Conservation (phyloP, 2,329 filamentous ascomycete genomes). For the Aspergillus quadricinctus region DNA sequence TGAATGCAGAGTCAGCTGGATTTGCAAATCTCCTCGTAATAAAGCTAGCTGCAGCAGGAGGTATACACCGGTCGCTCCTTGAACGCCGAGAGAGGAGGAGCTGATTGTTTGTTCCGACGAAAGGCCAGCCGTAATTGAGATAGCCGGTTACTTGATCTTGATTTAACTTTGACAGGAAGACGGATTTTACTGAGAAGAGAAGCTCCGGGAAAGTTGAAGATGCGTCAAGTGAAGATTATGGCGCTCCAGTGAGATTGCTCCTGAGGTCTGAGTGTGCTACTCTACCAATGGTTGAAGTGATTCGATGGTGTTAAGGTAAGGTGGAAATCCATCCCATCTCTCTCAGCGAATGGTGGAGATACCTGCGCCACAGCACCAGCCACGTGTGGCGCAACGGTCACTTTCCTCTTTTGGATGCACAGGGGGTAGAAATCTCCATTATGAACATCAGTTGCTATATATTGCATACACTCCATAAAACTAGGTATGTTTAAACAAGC, state of each 20-base stretch:
- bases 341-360: not conserved
- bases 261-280: not conserved
- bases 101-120: not conserved
- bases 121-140: not conserved
- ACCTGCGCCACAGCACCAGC: not conserved
- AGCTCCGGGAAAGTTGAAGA: too few species aligned
- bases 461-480: too few species aligned
- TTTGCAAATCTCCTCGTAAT: too few species aligned
- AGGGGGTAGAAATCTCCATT: not conserved
- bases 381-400: not conserved
- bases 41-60: too few species aligned
- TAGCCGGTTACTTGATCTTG: too few species aligned
- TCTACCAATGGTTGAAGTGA: not conserved
- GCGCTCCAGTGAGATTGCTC: not conserved
- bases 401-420: not conserved
- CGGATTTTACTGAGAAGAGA: too few species aligned
- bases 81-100: not conserved
- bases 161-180: too few species aligned
- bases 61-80: too few species aligned
- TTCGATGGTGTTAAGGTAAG: not conserved
- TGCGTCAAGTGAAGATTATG: too few species aligned
- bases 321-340: not conserved
- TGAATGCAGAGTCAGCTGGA: not conserved
- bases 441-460: not conserved
- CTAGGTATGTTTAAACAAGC: not conserved